Evolutionary conservation across 345 rosid genomes (phyloP), one percentile per base, ranked within the genome.

Genomic region (Sisymbrium altissimum): DNA sequence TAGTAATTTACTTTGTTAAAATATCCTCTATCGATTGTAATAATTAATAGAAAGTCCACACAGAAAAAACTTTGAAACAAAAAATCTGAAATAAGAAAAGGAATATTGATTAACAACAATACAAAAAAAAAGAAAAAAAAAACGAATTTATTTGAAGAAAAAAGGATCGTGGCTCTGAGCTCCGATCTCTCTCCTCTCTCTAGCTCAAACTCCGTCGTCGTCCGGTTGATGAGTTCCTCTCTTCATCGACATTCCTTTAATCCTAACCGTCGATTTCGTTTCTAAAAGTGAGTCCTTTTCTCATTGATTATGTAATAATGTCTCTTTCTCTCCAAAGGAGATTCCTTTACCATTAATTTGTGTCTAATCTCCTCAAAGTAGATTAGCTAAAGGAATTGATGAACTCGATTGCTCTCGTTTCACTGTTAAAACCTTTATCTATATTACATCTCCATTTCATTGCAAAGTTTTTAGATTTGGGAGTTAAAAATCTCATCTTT

Each of bases 111-210:
- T 36, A 36, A 35, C 39, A 35, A 35, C 13, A 40, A 25, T 4
- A 30, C 19, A 35, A 18, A 21, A 39, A 25, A 0, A 21, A 13
- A 21, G 23, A 14, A 3, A 21, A 13, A 41, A 14, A n/a, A 21
- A 8, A 3, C 18, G 6, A 44, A 56, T 23, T 54, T 5, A 8
- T 5, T 44, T 33, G 35, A 46, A 63, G 55, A 64, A 43, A 63
- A 63, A 0, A 64, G 52, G 72, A 66, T 48, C 73, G 72, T 57
- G 67, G 60, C 58, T 73, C 44, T 49, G 7, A 2, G 33, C 61
- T 66, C 72, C 65, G 64, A 73, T 66, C 74, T 45, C 66, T 53
- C 62, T 56, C 40, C 17, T 41, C 48, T 43, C 17, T 35, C n/a
- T 23, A 3, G 30, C 55, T 45, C 58, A 27, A 17, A 38, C 21